A percentile compares a stretch with the other conserved stretches of the same genome.
phyloP scores from a whole-genome alignment of 2,329 filamentous ascomycete genomes.

The Penicillium hordei region DNA sequence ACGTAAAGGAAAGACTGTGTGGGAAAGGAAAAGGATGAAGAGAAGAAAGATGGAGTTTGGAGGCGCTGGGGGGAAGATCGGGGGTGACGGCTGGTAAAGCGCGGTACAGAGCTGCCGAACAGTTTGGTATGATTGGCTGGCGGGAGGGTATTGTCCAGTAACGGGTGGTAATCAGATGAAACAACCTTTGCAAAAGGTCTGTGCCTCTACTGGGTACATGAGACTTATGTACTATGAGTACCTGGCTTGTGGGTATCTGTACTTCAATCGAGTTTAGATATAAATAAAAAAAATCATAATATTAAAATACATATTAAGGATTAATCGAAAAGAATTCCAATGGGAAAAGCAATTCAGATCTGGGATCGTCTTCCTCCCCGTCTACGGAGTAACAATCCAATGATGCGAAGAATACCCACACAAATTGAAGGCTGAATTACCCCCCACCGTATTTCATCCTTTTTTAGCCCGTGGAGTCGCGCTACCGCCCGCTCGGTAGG shows the following conservation, averaged over 20 bases:
- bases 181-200: slow-evolving; percentile 7
- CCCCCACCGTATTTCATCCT: slow-evolving; percentile 10
- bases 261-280: not conserved
- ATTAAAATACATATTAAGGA: not conserved
- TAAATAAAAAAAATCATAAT: not conserved
- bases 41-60: slow-evolving; percentile 17
- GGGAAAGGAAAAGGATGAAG: slow-evolving; percentile 18
- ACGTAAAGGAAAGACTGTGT: slow-evolving; percentile 18
- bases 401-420: slow-evolving; percentile 4
- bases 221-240: slow-evolving; percentile 9
- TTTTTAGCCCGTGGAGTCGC: slow-evolving; percentile 20
- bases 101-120: slow-evolving; percentile 10
- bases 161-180: slow-evolving; percentile 11
- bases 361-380: slow-evolving; percentile 5
- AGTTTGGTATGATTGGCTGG: slow-evolving; percentile 8
- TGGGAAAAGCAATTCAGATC: slow-evolving; percentile 9
- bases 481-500: slow-evolving; percentile 31
- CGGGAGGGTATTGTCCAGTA: slow-evolving; percentile 8
- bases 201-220: slow-evolving; percentile 12
- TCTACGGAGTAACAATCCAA: not conserved
- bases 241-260: not conserved
- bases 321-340: not conserved
- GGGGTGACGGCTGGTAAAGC: slow-evolving; percentile 14
- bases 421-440: slow-evolving; percentile 10
- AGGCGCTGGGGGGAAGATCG: slow-evolving; percentile 16